Conservation (phyloP, 2,329 filamentous ascomycete genomes). For the Cordyceps farinosa region DNA sequence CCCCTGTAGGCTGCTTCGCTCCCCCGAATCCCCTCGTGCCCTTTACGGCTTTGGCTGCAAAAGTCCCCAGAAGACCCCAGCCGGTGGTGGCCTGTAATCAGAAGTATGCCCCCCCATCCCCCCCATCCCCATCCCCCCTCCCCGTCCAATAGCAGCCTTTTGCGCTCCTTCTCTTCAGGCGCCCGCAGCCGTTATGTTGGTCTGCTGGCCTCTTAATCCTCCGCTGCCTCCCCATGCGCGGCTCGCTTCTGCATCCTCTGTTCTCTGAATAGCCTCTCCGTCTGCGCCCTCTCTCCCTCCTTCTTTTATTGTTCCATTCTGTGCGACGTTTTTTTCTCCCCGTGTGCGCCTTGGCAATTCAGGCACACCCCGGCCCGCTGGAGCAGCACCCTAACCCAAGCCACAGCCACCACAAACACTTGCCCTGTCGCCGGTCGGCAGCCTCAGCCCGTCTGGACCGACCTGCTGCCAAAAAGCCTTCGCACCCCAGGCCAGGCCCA, state of each 20-base stretch:
- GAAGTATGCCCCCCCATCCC: background rate
- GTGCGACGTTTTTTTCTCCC: background rate
- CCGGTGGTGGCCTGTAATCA: background rate
- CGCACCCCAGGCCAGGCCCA: background rate
- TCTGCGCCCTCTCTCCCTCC: background rate
- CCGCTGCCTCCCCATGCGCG: background rate
- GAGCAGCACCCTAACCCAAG: conserved; percentile 3
- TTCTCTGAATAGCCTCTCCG: background rate
- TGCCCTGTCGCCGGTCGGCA: background rate
- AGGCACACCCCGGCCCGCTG: conserved; percentile 7
- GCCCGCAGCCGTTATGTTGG: background rate
- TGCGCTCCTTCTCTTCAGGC: background rate
- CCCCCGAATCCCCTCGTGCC: background rate
- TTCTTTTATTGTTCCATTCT: background rate
- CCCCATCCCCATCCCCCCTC: background rate
- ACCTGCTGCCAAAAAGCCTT: background rate
- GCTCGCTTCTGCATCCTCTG: background rate
- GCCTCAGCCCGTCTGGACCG: background rate
- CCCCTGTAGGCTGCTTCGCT: background rate
- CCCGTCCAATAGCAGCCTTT: background rate
- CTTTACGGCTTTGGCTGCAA: background rate
- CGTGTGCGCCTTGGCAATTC: background rate
- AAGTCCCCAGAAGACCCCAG: background rate
- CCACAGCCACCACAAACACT: conserved; percentile 11
- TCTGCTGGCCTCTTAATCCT: background rate